Evolutionary conservation across 106 monocot genomes (phyloP).

Genomic region (Iris macrosiphon): DNA sequence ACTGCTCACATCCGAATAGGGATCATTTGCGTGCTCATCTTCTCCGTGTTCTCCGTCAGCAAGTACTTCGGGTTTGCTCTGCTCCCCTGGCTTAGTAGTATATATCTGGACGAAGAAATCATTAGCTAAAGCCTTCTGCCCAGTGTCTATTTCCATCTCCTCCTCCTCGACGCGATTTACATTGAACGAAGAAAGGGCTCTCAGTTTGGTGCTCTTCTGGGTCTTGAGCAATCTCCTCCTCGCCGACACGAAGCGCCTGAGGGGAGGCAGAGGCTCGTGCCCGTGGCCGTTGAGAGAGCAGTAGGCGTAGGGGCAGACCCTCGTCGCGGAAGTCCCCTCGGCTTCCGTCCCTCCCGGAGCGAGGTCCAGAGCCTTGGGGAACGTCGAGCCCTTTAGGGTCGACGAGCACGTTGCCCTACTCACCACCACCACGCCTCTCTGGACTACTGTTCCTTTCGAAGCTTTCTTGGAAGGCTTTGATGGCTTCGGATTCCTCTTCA

Average conservation of each 20-base stretch:
- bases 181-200: conserved; percentile 17
- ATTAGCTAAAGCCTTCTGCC: not conserved
- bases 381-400: conserved; percentile 62
- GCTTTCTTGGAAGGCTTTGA: no score
- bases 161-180: not conserved
- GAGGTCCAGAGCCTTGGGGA: conserved; percentile 50
- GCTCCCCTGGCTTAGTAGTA: no score
- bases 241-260: conserved; percentile 20
- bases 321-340: conserved; percentile 36
- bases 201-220: conserved; percentile 26
- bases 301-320: conserved; percentile 50
- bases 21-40: not conserved
- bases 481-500: no score
- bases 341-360: conserved; percentile 34
- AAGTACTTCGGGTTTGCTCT: no score
- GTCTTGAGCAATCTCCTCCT: conserved; percentile 25
- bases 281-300: conserved; percentile 62
- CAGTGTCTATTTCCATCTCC: conserved; percentile 3
- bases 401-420: conserved; percentile 65
- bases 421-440: not conserved
- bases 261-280: conserved; percentile 22
- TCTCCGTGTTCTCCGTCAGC: no score
- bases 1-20: conserved; percentile 11
- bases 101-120: conserved; percentile 50
- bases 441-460: conserved; percentile 7